A percentile compares a stretch with the other conserved stretches of the same genome.
These are phyloP conservation scores for Saksenaea vasiformis DNA, from an alignment of 371 early-diverging fungal species.

Conservation along the genomic window DNA sequence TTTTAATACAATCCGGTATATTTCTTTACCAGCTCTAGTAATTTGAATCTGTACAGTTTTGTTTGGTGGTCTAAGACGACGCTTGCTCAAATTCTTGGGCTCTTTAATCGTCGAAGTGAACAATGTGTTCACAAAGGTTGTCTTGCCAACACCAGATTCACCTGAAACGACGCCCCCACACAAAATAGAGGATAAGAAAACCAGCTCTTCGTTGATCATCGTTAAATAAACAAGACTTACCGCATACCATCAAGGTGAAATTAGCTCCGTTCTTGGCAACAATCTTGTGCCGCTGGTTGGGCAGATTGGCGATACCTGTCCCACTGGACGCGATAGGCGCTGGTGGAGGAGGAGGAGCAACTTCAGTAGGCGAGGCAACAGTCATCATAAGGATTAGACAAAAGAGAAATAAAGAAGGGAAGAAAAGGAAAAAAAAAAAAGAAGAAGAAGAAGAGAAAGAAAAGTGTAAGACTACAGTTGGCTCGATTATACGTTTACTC, in stretches of 20 bases:
- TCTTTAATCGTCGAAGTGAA: conserved; percentile 86
- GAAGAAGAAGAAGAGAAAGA: conserved; percentile 7
- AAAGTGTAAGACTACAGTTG: not conserved
- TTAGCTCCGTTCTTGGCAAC: conserved; percentile 92
- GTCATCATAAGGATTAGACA: conserved; percentile 16
- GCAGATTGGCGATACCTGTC: conserved; percentile 98
- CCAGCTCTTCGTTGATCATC: not conserved
- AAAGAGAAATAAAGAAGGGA: conserved; percentile 2
- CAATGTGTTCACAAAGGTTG: conserved; percentile 90
- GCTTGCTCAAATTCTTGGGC: conserved; percentile 82
- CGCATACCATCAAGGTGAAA: conserved; percentile 97
- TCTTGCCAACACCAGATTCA: conserved; percentile 80
- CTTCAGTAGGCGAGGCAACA: conserved; percentile 33
- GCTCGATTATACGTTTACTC: conserved; percentile 1
- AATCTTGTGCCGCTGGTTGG: conserved; percentile 97
- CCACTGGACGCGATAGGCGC: conserved; percentile 61
- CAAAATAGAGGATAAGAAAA: not conserved
- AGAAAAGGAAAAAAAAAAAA: conserved; percentile 5
- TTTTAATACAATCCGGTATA: not conserved
- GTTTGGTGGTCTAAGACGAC: conserved; percentile 80
- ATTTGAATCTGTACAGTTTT: conserved; percentile 95
- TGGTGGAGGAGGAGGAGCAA: conserved; percentile 38
- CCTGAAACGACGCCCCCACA: conserved; percentile 29
- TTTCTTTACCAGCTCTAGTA: conserved; percentile 81
- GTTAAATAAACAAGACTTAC: conserved; percentile 51